Percentiles rank a stretch among this genome's conserved stretches.
Conservation (phyloP, 345 rosid genomes). For the Microthlaspi erraticum region DNA sequence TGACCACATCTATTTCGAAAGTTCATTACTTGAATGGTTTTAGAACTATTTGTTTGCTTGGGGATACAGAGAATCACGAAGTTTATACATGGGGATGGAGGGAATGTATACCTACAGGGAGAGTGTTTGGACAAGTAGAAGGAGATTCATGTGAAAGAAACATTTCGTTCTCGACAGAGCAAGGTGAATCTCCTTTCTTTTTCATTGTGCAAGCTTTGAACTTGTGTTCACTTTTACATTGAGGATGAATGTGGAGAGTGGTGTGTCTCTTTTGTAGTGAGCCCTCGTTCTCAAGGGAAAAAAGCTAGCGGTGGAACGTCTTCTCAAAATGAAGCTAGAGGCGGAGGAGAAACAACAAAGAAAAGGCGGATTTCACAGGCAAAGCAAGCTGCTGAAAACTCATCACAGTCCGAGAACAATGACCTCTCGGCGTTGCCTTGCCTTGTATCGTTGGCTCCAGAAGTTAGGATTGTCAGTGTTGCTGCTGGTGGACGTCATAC, state of each 20-base stretch:
- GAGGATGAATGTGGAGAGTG: constrained; percentile 26
- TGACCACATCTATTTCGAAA: not conserved
- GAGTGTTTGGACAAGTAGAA: constrained; percentile 59
- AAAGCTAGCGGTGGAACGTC: constrained; percentile 57
- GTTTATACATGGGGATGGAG: constrained; percentile 99
- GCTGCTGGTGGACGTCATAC: constrained; percentile 99
- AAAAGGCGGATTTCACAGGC: constrained; percentile 66
- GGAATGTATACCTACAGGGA: constrained; percentile 96
- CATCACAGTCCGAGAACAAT: constrained; percentile 72
- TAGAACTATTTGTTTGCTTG: constrained; percentile 8
- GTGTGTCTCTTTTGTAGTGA: constrained; percentile 53
- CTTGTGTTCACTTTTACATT: not conserved
- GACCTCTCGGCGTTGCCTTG: constrained; percentile 86
- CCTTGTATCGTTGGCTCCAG: constrained; percentile 82
- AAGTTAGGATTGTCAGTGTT: constrained; percentile 78
- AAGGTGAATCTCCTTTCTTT: constrained; percentile 55
- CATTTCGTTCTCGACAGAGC: constrained; percentile 59
- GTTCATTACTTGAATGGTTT: not conserved
- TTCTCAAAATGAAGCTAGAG: constrained; percentile 52
- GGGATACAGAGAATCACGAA: constrained; percentile 63
- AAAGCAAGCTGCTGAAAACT: constrained; percentile 81
- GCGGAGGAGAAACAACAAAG: constrained; percentile 71
- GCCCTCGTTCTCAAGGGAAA: constrained; percentile 63
- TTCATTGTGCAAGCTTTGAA: not conserved
- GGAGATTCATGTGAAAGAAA: constrained; percentile 67